Base-by-base conservation (phyloP, 352 stramenopile species). In the Peronospora destructor region DNA sequence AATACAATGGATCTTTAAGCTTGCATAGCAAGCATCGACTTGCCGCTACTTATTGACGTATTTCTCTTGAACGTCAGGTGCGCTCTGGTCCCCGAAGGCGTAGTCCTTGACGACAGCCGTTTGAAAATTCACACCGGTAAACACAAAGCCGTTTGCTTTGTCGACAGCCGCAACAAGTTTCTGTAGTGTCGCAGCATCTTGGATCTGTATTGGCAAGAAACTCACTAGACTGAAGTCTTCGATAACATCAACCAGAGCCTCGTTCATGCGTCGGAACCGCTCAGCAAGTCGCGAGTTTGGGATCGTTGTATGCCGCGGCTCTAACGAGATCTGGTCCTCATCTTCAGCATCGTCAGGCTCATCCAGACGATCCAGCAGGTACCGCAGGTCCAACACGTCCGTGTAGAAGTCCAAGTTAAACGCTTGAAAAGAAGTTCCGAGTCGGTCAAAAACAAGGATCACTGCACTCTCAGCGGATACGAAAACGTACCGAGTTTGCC, bases 341-440 rank as follows among this genome's bases (percentile, higher is more conserved):
- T 76, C 60, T 12, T 76, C 58, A 11, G 73, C 59, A 11, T 76
- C 65, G 42, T 80, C 77, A 17, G 68, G 68, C n/a, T 84, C 72
- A 49, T 92, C 79, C 13, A 93, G 59, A 13, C 76, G 78, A 51
- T 93, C 76, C 28, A 93, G 63, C 8, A 93, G 60, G 35, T 87
- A 91, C 45, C 82, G 76, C 38, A 93, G 49, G 33, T 93, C 82
- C n/a, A 91, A 54, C 8, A 93, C 79, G 34, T 93, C 82, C 33
- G 82, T 93, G 61, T 93, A 93, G 49, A 91, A 93, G 53, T 93
- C 82, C 50, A 93, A 72, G 52, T 87, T 93, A 62, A 91, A 93
- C 1, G 82, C 77, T 82, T 41, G 9, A 40, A 32, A 14, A 56
- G n/a, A 42, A 19, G 21, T n/a, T 16, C 10, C 6, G 3, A 8